These are phyloP conservation scores for Wallacemonas sp. DNA, from an alignment of 208 protist genomes.

Conservation along the genomic window DNA sequence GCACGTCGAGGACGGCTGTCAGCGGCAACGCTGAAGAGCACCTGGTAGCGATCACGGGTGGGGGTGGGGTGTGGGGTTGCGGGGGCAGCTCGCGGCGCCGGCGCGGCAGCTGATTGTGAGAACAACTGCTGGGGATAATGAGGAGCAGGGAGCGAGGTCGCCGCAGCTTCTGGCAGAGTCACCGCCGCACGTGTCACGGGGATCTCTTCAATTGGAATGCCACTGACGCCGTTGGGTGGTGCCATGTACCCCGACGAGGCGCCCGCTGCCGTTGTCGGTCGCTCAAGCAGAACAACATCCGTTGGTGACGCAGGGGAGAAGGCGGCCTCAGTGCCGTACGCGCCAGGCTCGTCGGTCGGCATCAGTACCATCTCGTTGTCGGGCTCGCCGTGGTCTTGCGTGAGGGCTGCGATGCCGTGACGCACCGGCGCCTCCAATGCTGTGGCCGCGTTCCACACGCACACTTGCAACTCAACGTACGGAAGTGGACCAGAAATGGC, in stretches of 20 bases:
- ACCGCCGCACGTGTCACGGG: not conserved
- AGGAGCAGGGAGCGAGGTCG: too few relatives aligned
- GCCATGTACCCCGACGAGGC: too few relatives aligned
- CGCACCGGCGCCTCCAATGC: not conserved
- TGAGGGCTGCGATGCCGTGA: too few relatives aligned
- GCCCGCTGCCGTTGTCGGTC: not conserved
- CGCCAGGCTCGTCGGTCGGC: not conserved
- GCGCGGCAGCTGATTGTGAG: too few relatives aligned
- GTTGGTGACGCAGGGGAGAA: not conserved
- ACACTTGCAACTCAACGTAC: not conserved
- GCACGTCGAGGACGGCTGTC: not conserved
- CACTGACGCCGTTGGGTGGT: too few relatives aligned
- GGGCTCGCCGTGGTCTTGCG: too few relatives aligned
- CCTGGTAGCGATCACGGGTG: not conserved
- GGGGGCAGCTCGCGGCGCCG: too few relatives aligned
- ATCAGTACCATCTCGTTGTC: not conserved
- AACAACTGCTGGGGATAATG: too few relatives aligned
- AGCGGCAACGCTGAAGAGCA: not conserved
- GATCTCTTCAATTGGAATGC: not conserved
- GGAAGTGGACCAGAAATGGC: not conserved
- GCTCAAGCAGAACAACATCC: not conserved
- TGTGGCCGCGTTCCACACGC: not conserved
- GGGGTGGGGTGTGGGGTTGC: too few relatives aligned
- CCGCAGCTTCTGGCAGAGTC: too few relatives aligned
- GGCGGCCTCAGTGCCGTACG: not conserved